Evolutionary conservation across 208 protist genomes (phyloP), one percentile per base, ranked within the genome.

Genomic region (Angomonas ambiguus): DNA sequence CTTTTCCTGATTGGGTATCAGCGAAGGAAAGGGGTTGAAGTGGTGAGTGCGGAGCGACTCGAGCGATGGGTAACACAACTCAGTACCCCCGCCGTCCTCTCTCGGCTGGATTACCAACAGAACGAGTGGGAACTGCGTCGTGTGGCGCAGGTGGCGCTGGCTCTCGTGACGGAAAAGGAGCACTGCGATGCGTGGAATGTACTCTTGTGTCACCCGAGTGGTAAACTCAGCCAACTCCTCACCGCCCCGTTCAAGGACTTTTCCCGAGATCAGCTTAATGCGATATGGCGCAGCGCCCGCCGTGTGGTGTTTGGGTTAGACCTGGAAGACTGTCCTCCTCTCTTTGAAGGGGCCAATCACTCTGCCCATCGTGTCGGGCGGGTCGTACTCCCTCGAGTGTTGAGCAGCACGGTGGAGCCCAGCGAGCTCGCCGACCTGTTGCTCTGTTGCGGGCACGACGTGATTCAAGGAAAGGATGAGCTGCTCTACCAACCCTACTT

Each of bases 381-480:
- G 38, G 35, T 77, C 51, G 6, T 85, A 76, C 2, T 62, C 16
- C n/a, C n/a, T n/a, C 57, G 41, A 59, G 60, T 57, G 4, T 73
- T 76, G 51, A 62, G 91, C 27, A 30, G 80, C 34, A 41, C 67
- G 20, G 49, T 87, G 41, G 81, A 75, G 51, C 57, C 67, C 1
- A 83, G 76, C 56, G 69, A 92, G n/a, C 60, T 74, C 33, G 71
- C 68, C 22, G 82, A 93, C 68, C 24, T 91, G 65, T 72, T 96
- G 10, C 55, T 92, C 10, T 92, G 87, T 49, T 84, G 72, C 49
- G 91, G 81, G 0, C 87, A 94, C 74, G 87, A 92, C 72, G 67
- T 88, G 77, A 65, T 88, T 18, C 84, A 92, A 60, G 80, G 82
- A 31, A 76, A 71, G 35, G 90, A 93, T 59, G 72, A 77, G 8